phyloP scores from a whole-genome alignment of 1,139 yeast species.

The Lodderomyces beijingensis region DNA sequence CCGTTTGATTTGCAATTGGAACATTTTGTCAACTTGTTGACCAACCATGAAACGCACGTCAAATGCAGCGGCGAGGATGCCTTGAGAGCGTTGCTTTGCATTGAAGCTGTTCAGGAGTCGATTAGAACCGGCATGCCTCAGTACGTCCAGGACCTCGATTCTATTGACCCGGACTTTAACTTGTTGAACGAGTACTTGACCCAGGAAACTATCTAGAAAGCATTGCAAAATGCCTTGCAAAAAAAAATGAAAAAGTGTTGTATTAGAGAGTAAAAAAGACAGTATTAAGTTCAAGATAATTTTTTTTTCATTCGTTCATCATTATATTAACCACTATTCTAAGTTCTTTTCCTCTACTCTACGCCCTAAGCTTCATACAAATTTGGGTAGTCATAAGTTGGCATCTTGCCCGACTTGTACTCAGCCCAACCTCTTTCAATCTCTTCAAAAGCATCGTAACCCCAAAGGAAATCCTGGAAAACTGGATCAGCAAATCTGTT shows the following conservation, averaged over 20 bases:
- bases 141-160: too few relatives aligned
- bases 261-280: too few relatives aligned
- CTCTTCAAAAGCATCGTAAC: constrained; percentile 24
- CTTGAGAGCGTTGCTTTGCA: constrained; percentile 34
- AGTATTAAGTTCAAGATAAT: too few relatives aligned
- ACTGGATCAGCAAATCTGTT: constrained; percentile 26
- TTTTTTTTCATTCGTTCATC: too few relatives aligned
- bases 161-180: too few relatives aligned
- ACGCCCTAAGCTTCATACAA: constrained; percentile 12
- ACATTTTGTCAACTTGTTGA: constrained; percentile 26
- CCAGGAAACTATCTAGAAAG: too few relatives aligned
- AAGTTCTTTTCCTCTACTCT: too few relatives aligned
- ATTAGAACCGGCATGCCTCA: constrained; percentile 36
- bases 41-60: constrained; percentile 26
- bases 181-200: too few relatives aligned
- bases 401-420: constrained; percentile 9
- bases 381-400: constrained; percentile 10
- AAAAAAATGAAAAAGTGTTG: too few relatives aligned
- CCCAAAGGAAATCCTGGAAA: constrained; percentile 21
- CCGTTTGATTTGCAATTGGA: constrained; percentile 38
- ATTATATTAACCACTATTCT: too few relatives aligned
- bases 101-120: constrained; percentile 36
- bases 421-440: constrained; percentile 15
- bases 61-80: constrained; percentile 42
- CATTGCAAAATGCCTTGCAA: too few relatives aligned